Evolutionary conservation across 129 eudicot species (phyloP).

Genomic region (Silybum marianum): DNA sequence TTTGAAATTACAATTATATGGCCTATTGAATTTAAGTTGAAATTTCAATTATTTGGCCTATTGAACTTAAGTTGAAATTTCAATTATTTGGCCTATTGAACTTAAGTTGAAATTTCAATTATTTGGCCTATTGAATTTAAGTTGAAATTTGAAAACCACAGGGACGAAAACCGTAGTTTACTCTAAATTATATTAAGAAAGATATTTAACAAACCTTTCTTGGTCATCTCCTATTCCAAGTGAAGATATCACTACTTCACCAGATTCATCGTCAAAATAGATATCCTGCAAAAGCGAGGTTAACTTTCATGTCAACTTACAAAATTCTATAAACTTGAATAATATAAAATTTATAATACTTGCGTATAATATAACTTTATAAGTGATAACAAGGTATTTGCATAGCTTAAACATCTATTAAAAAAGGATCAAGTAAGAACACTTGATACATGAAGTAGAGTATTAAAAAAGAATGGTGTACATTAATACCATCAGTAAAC

Average conservation of each 20-base stretch:
- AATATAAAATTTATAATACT: neutral
- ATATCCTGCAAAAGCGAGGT: slow-evolving; percentile 58
- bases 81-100: no score
- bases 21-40: no score
- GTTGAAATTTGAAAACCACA: no score
- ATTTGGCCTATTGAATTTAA: no score
- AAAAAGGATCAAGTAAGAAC: neutral
- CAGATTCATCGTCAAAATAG: slow-evolving; percentile 95
- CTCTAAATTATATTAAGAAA: neutral
- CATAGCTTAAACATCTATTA: neutral
- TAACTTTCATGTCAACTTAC: neutral
- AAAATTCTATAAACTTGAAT: neutral
- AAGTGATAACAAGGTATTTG: neutral
- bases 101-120: no score
- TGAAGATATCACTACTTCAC: slow-evolving; percentile 88
- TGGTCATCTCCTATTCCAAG: slow-evolving; percentile 83
- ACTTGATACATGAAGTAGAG: neutral
- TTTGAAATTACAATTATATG: no score
- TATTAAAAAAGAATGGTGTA: neutral
- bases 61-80: no score
- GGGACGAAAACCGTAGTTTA: no score
- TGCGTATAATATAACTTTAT: neutral
- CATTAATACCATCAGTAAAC: neutral
- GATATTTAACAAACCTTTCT: slow-evolving; percentile 47
- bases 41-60: no score